phyloP scores from a whole-genome alignment of 2,329 filamentous ascomycete species.

The Colletotrichum filicis region DNA sequence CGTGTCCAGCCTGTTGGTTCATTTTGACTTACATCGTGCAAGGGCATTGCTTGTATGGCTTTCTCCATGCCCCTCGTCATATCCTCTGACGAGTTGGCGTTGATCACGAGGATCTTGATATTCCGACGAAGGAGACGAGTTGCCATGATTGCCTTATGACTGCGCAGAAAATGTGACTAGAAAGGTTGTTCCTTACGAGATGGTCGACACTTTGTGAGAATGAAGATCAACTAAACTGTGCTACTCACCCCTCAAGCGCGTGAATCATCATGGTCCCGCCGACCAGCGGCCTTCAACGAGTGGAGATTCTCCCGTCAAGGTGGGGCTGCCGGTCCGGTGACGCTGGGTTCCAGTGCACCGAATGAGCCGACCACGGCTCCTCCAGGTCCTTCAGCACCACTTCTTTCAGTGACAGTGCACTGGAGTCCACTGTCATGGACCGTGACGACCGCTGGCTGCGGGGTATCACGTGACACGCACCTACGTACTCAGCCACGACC shows the following conservation, averaged over 20 bases:
- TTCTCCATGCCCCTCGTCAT: conserved; percentile 77
- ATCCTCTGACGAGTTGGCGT: conserved; percentile 79
- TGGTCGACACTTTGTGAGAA: background rate
- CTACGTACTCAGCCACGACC: conserved; percentile 27
- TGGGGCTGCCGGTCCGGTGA: background rate
- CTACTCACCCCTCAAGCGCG: conserved; percentile 1
- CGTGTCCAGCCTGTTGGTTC: too few species aligned
- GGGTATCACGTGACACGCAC: conserved; percentile 50
- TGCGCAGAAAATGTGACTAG: background rate
- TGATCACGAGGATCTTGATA: conserved; percentile 74
- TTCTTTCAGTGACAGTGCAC: conserved; percentile 4
- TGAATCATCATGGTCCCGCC: background rate
- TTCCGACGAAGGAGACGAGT: conserved; percentile 42
- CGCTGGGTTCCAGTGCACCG: background rate
- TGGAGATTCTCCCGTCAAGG: conserved; percentile 1
- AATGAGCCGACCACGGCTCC: background rate
- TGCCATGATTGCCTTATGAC: conserved; percentile 38
- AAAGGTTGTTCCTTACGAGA: background rate
- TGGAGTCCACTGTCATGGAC: too few species aligned
- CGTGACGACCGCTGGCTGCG: conserved; percentile 37
- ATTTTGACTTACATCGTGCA: conserved; percentile 47
- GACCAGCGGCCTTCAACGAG: background rate
- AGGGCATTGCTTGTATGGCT: conserved; percentile 55
- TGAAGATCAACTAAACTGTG: background rate
- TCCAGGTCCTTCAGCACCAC: background rate